phyloP scores from a whole-genome alignment of 768 basidiomycete genomes.

The Hysterangium stoloniferum region DNA sequence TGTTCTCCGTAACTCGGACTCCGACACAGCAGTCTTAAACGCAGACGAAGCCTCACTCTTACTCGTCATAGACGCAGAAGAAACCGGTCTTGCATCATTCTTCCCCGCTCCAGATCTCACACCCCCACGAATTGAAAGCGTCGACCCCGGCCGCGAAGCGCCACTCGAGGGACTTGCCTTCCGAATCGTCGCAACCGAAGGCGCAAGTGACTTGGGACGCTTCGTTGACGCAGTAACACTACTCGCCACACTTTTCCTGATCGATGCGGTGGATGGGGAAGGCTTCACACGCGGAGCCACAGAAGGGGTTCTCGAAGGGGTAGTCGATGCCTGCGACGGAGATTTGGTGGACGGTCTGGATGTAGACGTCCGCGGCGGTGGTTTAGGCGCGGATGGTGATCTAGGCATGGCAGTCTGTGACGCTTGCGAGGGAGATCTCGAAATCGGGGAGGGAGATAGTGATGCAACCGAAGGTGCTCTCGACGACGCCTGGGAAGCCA shows the following conservation, averaged over 20 bases:
- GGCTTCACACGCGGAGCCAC: slow-evolving; percentile 4
- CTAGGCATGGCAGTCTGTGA: no score
- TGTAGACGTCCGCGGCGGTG: slow-evolving; percentile 1
- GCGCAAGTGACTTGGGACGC: slow-evolving; percentile 22
- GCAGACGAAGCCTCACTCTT: slow-evolving; percentile 33
- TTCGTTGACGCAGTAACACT: slow-evolving; percentile 8
- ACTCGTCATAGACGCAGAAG: slow-evolving; percentile 20
- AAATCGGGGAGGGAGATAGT: neutral
- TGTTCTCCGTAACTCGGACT: slow-evolving; percentile 18
- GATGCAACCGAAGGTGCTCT: no score
- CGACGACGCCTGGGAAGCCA: slow-evolving; percentile 5
- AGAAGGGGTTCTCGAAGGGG: neutral
- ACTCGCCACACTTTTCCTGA: slow-evolving; percentile 7
- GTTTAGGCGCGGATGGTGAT: slow-evolving; percentile 1
- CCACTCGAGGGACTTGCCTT: slow-evolving; percentile 14
- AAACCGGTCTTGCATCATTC: slow-evolving; percentile 17
- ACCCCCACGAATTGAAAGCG: no score
- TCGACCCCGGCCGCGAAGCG: slow-evolving; percentile 16
- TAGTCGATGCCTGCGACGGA: slow-evolving; percentile 1
- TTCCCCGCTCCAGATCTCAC: neutral
- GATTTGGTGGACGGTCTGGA: neutral
- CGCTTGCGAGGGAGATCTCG: slow-evolving; percentile 1
- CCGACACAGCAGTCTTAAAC: slow-evolving; percentile 39
- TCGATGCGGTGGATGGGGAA: slow-evolving; percentile 7
- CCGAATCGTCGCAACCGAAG: slow-evolving; percentile 31